Conservation (phyloP, 441 rosid genomes). For the Aleurites moluccanus region DNA sequence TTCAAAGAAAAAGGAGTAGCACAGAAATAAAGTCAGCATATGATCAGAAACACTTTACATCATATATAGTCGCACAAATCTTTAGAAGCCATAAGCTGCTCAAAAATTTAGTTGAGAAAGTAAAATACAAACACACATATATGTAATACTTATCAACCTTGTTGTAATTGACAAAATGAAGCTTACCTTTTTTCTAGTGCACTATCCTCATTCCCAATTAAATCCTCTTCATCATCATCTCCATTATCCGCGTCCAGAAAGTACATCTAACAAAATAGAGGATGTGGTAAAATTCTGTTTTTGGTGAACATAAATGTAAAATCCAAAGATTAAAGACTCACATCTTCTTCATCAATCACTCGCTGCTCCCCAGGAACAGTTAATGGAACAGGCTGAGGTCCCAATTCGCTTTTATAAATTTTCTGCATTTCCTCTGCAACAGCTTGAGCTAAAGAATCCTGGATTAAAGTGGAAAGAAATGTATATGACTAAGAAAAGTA, state of each 20-base stretch:
- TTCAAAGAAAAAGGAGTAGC: neutral
- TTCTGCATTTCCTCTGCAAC: conserved; percentile 93
- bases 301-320: neutral
- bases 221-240: conserved; percentile 45
- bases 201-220: conserved; percentile 33
- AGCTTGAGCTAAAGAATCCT: conserved; percentile 85
- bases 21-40: neutral
- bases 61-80: neutral
- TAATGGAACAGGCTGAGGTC: conserved; percentile 82
- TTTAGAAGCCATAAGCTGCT: neutral
- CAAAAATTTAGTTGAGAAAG: neutral
- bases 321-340: conserved; percentile 30
- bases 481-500: conserved; percentile 2
- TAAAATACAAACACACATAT: neutral
- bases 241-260: conserved; percentile 67
- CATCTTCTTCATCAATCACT: conserved; percentile 64
- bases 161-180: neutral
- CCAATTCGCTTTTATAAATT: conserved; percentile 68
- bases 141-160: neutral
- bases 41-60: neutral
- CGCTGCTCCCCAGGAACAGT: conserved; percentile 50
- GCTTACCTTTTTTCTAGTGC: conserved; percentile 51
- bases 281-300: conserved; percentile 14
- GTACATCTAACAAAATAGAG: conserved; percentile 45
- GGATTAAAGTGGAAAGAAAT: conserved; percentile 18